Base-by-base conservation (phyloP, 2,329 filamentous ascomycete species). In the Cadophora gregata region DNA sequence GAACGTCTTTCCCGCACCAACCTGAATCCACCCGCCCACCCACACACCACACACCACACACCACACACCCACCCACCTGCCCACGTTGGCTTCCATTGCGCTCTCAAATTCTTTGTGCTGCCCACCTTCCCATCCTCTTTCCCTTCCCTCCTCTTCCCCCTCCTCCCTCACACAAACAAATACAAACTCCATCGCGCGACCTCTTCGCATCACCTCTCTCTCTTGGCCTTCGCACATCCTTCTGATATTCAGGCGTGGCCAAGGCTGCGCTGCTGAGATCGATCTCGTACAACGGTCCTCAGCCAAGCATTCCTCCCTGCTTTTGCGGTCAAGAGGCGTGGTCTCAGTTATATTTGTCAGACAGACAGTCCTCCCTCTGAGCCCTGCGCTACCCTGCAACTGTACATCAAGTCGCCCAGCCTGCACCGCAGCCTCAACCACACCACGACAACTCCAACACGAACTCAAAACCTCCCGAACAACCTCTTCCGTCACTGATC, bases 341-440 rank as follows among this genome's bases (percentile, higher is more conserved):
- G 33, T 58, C 64, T 62, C 59, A 48, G 21, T 50, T 33, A 55
- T 59, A 67, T 63, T 63, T 67, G 65, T 67, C 65, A 67, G 53
- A 67, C 51, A 14, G 47, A 42, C n/a, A n/a, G n/a, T n/a, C 53
- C 33, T 16, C 14, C 10, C 36, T 47, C 62, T 63, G 29, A 67
- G 65, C 65, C 65, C 48, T 63, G 64, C 51, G 24, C 31, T 50
- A 12, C 62, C 62, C 36, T 56, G 62, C 61, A 51, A 48, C 42
- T 45, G 50, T 56, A 51, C 45, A 33, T 55, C 45, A 56, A 59
- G 29, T 53, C 45, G 58, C 56, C 42, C 42, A 21, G 42, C 10
- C 42, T 47, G 58, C n/a, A 47, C 19, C 55, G n/a, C 48, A 59
- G 62, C 53, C 51, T 48, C 58, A 60, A 62, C 42, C 42, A 47